Percentiles rank a stretch among this genome's conserved stretches.
Conservation (phyloP, 148 eudicot species). For the Polygonum aviculare region DNA sequence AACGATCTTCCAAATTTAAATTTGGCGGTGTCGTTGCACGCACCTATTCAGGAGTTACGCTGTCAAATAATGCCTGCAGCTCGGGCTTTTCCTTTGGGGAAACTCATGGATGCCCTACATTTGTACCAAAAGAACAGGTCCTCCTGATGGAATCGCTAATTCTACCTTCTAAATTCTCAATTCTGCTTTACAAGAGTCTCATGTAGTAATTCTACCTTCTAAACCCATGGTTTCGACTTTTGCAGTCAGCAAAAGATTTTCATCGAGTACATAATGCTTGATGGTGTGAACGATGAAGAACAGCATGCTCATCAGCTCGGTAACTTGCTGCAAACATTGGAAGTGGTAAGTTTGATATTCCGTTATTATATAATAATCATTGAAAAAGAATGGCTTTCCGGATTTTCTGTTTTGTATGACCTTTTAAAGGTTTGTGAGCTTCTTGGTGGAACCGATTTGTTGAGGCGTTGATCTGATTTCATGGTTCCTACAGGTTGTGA, state of each 20-base stretch:
- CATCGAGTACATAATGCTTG: constrained; percentile 98
- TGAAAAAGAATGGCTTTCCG: background rate
- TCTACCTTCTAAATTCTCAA: background rate
- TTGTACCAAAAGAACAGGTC: constrained; percentile 77
- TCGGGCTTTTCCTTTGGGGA: constrained; percentile 88
- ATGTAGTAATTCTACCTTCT: background rate
- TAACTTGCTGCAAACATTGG: constrained; percentile 68
- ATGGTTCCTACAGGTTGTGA: constrained; percentile 49
- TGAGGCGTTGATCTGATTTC: background rate
- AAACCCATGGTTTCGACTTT: background rate
- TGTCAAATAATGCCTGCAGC: constrained; percentile 99
- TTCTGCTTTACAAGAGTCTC: background rate
- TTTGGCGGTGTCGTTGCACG: constrained; percentile 94
- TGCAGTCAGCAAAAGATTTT: constrained; percentile 88
- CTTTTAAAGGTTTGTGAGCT: background rate
- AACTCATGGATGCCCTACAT: constrained; percentile 70
- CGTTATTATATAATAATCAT: background rate
- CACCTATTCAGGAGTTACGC: constrained; percentile 95
- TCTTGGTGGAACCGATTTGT: background rate
- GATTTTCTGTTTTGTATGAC: background rate
- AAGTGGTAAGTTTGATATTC: constrained; percentile 56
- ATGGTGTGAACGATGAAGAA: constrained; percentile 88
- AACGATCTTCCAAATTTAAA: constrained; percentile 67
- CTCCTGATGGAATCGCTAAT: background rate
- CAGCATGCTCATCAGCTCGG: constrained; percentile 92